Conservation (phyloP, 805 yeast species). For the Blastobotrys mokoenaii region DNA sequence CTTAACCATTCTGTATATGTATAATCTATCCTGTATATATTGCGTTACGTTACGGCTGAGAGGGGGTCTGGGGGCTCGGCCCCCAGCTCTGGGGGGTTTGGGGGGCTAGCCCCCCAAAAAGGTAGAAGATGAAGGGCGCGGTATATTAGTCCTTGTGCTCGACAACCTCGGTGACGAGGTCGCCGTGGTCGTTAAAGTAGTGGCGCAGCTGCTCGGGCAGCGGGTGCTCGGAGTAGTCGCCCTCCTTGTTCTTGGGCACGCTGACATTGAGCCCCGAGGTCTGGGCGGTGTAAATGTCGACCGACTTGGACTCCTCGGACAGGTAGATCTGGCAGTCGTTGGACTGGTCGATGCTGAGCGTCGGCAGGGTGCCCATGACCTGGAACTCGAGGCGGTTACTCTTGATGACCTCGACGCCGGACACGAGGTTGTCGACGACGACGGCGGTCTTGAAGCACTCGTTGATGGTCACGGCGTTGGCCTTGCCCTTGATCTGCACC, state of each 20-base stretch:
- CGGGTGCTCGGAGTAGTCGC: conserved; percentile 63
- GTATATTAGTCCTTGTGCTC: conserved; percentile 84
- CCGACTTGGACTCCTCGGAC: conserved; percentile 57
- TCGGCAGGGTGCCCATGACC: conserved; percentile 72
- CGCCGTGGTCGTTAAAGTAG: conserved; percentile 47
- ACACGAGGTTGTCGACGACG: conserved; percentile 74
- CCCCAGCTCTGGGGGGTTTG: background rate
- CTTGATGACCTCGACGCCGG: conserved; percentile 84
- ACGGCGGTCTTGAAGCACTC: conserved; percentile 66
- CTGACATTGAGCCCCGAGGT: conserved; percentile 82
- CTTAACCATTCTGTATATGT: conserved; percentile 8
- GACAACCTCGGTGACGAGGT: conserved; percentile 53
- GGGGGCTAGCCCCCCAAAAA: background rate
- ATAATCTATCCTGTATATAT: conserved; percentile 4
- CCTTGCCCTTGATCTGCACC: conserved; percentile 81
- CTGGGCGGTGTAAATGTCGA: conserved; percentile 76
- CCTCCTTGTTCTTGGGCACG: conserved; percentile 58
- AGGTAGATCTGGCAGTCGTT: conserved; percentile 80
- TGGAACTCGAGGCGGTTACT: conserved; percentile 76
- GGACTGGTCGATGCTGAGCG: conserved; percentile 79
- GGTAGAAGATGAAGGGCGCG: no score
- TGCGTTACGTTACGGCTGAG: background rate
- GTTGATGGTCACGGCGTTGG: conserved; percentile 75
- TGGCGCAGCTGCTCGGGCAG: conserved; percentile 91
- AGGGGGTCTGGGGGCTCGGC: background rate